These are phyloP conservation scores for Hanseniaspora hatyaiensis DNA, from an alignment of 805 yeast genomes.

Conservation along the genomic window DNA sequence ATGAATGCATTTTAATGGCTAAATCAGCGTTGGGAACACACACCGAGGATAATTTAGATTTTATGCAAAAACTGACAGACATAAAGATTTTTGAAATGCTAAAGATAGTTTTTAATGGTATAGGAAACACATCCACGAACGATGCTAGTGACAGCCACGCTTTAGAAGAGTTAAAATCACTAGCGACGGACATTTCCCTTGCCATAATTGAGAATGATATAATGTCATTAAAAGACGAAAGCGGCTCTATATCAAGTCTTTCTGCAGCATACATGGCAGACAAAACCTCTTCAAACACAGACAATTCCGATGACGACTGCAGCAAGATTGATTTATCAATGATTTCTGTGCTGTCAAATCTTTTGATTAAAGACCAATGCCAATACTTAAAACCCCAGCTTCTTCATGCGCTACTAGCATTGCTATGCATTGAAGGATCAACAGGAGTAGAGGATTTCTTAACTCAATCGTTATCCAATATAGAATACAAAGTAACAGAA, in stretches of 20 bases:
- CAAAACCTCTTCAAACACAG: constrained; percentile 1
- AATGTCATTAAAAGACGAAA: constrained; percentile 11
- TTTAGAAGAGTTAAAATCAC: background rate
- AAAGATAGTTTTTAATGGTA: constrained; percentile 55
- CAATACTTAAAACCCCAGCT: constrained; percentile 72
- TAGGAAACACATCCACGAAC: constrained; percentile 11
- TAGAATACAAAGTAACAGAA: constrained; percentile 7
- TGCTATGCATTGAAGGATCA: constrained; percentile 48
- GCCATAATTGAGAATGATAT: constrained; percentile 13
- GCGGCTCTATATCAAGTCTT: constrained; percentile 7
- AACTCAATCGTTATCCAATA: constrained; percentile 4
- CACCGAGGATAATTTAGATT: constrained; percentile 46
- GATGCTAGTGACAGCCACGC: background rate
- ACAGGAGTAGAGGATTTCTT: constrained; percentile 19
- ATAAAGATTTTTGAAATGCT: constrained; percentile 62
- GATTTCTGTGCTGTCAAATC: constrained; percentile 42
- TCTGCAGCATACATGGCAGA: constrained; percentile 11
- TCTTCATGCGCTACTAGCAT: constrained; percentile 64
- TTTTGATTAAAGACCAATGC: constrained; percentile 50
- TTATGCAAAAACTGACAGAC: constrained; percentile 52
- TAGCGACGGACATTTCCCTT: constrained; percentile 5
- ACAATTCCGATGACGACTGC: background rate
- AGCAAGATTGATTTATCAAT: constrained; percentile 47
- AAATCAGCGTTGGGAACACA: constrained; percentile 44
- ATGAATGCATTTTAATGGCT: constrained; percentile 68